Percentiles rank a stretch among this genome's conserved stretches.
These are phyloP conservation scores for Neonectria neomacrospora DNA, from an alignment of 2,329 filamentous ascomycete species.

Conservation along the genomic window DNA sequence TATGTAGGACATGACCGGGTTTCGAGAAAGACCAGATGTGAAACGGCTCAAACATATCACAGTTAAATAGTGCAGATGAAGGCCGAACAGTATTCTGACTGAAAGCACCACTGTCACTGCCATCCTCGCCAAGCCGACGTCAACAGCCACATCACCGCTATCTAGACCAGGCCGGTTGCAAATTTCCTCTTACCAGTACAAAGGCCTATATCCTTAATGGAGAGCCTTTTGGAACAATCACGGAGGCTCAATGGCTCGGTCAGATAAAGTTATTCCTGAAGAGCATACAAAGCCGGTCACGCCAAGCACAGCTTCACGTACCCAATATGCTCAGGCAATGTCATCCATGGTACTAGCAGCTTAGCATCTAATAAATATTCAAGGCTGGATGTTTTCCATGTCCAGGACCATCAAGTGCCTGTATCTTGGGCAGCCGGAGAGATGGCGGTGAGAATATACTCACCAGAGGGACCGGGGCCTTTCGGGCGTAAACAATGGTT, in stretches of 20 bases:
- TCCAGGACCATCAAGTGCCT: slow-evolving; percentile 35
- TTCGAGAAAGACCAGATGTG: neutral
- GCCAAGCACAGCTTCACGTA: slow-evolving; percentile 46
- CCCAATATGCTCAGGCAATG: slow-evolving; percentile 40
- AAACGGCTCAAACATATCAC: neutral
- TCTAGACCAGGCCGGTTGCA: slow-evolving; percentile 2
- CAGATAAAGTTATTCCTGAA: slow-evolving; percentile 45
- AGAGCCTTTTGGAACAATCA: slow-evolving; percentile 43
- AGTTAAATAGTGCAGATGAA: neutral
- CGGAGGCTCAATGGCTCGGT: slow-evolving; percentile 42
- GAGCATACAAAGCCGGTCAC: slow-evolving; percentile 41
- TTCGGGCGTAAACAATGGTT: slow-evolving; percentile 48
- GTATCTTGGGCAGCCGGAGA: slow-evolving; percentile 41
- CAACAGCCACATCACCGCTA: slow-evolving; percentile 3
- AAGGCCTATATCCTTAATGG: slow-evolving; percentile 45
- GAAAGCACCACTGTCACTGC: slow-evolving; percentile 1
- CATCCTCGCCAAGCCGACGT: neutral
- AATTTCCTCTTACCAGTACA: slow-evolving; percentile 21
- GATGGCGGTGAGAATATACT: slow-evolving; percentile 42
- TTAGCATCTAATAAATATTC: neutral
- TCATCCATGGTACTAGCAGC: neutral
- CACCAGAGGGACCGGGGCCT: slow-evolving; percentile 41
- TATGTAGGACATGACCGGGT: slow-evolving; percentile 7
- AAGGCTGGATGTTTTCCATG: slow-evolving; percentile 26
- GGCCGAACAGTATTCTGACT: neutral